phyloP scores from a whole-genome alignment of 2,329 filamentous ascomycete species.

The Orbilia ellipsospora region DNA sequence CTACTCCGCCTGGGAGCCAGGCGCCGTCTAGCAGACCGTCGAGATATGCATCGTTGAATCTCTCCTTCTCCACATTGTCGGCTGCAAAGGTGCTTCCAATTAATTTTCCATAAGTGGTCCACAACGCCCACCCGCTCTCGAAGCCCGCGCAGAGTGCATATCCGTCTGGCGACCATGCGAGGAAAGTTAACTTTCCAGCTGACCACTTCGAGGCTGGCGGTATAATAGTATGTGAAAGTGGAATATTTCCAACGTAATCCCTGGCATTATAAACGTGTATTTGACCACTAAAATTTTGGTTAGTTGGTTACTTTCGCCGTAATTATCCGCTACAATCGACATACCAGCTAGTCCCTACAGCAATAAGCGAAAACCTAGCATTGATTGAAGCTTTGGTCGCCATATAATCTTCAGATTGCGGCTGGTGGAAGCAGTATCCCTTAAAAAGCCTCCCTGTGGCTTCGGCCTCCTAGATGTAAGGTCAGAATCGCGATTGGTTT shows the following conservation, averaged over 20 bases:
- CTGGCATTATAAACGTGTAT: constrained; percentile 91
- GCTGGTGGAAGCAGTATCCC: constrained; percentile 88
- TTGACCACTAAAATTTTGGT: constrained; percentile 67
- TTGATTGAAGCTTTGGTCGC: constrained; percentile 86
- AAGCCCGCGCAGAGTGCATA: constrained; percentile 96
- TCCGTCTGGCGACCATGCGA: constrained; percentile 92
- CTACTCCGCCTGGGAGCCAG: constrained; percentile 89
- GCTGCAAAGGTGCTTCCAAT: constrained; percentile 84
- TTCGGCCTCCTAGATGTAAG: constrained; percentile 42
- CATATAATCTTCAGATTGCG: constrained; percentile 67
- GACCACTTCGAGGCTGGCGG: constrained; percentile 74
- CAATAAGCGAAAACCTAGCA: constrained; percentile 91
- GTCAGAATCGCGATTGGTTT: constrained; percentile 17
- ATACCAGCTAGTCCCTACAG: constrained; percentile 78
- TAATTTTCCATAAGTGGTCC: constrained; percentile 96
- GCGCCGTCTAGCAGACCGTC: constrained; percentile 78
- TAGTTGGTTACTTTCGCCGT: background rate
- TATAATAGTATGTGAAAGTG: constrained; percentile 80
- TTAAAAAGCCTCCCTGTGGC: constrained; percentile 76
- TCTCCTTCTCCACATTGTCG: constrained; percentile 74
- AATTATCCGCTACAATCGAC: background rate
- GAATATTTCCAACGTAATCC: constrained; percentile 93
- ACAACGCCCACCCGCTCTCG: constrained; percentile 90
- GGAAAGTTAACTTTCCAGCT: constrained; percentile 77
- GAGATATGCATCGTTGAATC: constrained; percentile 82